Conservation (phyloP, 2,329 filamentous ascomycete species). For the Ceratocystis alfenasii region DNA sequence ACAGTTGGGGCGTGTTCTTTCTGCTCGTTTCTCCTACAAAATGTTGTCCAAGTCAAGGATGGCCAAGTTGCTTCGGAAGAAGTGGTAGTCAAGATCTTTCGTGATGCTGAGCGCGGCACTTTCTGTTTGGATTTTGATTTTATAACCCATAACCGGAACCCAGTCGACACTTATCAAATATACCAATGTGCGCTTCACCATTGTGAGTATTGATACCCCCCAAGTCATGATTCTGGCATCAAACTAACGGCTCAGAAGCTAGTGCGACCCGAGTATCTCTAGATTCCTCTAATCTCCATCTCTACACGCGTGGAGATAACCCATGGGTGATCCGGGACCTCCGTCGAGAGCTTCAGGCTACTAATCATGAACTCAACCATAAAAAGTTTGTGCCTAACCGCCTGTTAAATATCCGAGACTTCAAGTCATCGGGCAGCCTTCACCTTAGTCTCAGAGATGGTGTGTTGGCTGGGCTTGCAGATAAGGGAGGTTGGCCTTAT, state of each 20-base stretch:
- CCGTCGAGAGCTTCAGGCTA: too few species aligned
- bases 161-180: background rate
- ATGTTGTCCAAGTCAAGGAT: background rate
- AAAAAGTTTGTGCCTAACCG: too few species aligned
- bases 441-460: too few species aligned
- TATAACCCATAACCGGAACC: background rate
- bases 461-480: too few species aligned
- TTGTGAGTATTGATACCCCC: too few species aligned
- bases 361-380: too few species aligned
- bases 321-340: background rate
- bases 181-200: background rate
- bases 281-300: background rate
- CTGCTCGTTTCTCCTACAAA: background rate
- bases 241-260: background rate
- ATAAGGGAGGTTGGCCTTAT: too few species aligned
- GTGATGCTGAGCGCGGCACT: background rate
- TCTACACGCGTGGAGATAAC: background rate
- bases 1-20: background rate
- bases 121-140: background rate
- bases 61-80: background rate
- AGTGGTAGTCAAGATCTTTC: background rate
- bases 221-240: background rate
- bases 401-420: too few species aligned
- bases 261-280: background rate
- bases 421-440: too few species aligned